These are phyloP conservation scores for Boletus rufocinnamomeus DNA, from an alignment of 768 basidiomycete species.

Conservation along the genomic window DNA sequence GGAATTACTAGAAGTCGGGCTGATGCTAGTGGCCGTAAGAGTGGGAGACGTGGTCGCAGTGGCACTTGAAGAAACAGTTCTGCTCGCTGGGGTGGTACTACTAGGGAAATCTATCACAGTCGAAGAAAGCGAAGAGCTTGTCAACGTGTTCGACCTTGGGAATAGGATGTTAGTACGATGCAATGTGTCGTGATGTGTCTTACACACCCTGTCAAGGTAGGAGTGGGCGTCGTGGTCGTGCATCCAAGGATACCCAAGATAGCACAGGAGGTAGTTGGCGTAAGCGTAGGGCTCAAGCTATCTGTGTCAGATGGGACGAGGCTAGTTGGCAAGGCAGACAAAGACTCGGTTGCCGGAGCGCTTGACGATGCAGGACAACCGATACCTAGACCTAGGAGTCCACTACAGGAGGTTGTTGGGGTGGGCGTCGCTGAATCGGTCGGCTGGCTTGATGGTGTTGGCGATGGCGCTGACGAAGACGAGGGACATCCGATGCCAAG, in stretches of 20 bases:
- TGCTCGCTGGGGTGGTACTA: slow-evolving; percentile 11
- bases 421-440: neutral
- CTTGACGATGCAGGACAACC: slow-evolving; percentile 21
- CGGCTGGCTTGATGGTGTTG: neutral
- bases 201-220: slow-evolving; percentile 17
- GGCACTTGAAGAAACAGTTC: slow-evolving; percentile 5
- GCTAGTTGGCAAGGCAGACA: slow-evolving; percentile 2
- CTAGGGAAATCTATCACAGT: slow-evolving; percentile 36
- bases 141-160: slow-evolving; percentile 2
- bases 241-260: slow-evolving; percentile 22
- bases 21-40: slow-evolving; percentile 18
- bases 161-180: neutral
- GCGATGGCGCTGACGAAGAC: neutral
- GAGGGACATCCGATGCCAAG: slow-evolving; percentile 15
- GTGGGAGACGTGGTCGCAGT: slow-evolving; percentile 10
- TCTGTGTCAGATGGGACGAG: neutral
- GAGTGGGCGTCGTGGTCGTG: slow-evolving; percentile 13
- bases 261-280: slow-evolving; percentile 19
- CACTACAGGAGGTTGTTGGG: slow-evolving; percentile 8
- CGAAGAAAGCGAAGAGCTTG: slow-evolving; percentile 15
- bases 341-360: slow-evolving; percentile 8
- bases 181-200: neutral
- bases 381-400: slow-evolving; percentile 5
- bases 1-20: slow-evolving; percentile 18
- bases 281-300: slow-evolving; percentile 1